A percentile compares a stretch with the other conserved stretches of the same genome.
Evolutionary conservation across 306 rosid genomes (phyloP).

Genomic region (Prunus davidiana): DNA sequence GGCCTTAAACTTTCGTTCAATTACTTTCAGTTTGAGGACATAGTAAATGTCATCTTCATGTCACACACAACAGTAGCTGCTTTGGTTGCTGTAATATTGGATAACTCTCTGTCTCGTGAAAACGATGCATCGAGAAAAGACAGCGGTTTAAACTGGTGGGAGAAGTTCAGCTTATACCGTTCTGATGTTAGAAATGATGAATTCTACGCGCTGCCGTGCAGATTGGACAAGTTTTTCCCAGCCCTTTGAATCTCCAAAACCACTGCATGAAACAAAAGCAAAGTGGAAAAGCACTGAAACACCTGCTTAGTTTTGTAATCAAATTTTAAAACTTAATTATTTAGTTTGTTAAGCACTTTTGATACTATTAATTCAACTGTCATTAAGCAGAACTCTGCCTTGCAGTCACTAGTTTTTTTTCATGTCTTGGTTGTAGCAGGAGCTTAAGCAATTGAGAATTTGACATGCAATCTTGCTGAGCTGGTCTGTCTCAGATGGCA

Average conservation of each 20-base stretch:
- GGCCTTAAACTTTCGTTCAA: conserved; percentile 10
- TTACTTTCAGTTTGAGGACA: conserved; percentile 46
- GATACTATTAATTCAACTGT: neutral
- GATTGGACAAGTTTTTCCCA: conserved; percentile 51
- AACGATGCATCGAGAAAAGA: conserved; percentile 45
- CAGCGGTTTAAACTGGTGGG: conserved; percentile 70
- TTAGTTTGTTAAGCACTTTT: conserved; percentile 4
- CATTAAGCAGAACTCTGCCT: neutral
- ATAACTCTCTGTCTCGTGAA: conserved; percentile 48
- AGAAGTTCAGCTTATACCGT: conserved; percentile 51
- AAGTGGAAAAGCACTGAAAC: neutral
- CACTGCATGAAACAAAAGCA: neutral
- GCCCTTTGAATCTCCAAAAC: conserved; percentile 27
- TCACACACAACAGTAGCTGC: conserved; percentile 75
- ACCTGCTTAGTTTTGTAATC: neutral
- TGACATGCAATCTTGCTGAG: neutral
- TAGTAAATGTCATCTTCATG: conserved; percentile 53
- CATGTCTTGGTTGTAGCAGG: neutral
- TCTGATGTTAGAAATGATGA: conserved; percentile 68
- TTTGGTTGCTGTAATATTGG: conserved; percentile 56
- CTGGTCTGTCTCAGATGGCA: neutral
- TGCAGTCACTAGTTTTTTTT: neutral
- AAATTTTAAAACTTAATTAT: neutral
- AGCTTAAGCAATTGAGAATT: neutral
- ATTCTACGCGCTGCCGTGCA: conserved; percentile 60